phyloP scores from a whole-genome alignment of 2,329 filamentous ascomycete species.

The Xenoacremonium recifei region DNA sequence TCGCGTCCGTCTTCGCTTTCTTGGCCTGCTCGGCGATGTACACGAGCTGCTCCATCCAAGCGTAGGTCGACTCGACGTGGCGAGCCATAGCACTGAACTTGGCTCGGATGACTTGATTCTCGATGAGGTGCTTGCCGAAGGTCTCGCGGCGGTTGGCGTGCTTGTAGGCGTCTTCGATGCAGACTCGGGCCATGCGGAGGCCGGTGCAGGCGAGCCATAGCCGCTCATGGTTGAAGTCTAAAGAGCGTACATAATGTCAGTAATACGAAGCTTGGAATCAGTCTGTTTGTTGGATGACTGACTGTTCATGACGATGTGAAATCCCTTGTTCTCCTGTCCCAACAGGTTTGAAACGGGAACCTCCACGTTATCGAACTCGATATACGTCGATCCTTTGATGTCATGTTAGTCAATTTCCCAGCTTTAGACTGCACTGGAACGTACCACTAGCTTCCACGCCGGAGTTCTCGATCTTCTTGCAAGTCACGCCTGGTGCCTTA shows the following conservation, averaged over 20 bases:
- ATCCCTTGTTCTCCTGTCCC: constrained; percentile 14
- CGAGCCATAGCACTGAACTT: constrained; percentile 58
- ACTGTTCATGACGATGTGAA: constrained; percentile 14
- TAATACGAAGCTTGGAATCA: too few relatives aligned
- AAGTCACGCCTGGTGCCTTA: constrained; percentile 5
- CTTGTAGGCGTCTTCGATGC: constrained; percentile 48
- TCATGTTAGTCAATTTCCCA: too few relatives aligned
- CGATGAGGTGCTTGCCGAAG: constrained; percentile 56
- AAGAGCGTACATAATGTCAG: too few relatives aligned
- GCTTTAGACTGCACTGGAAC: too few relatives aligned
- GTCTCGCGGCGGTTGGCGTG: constrained; percentile 53
- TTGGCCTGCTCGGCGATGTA: constrained; percentile 3
- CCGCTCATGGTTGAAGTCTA: constrained; percentile 56
- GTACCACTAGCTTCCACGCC: constrained; percentile 12
- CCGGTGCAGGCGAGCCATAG: constrained; percentile 56
- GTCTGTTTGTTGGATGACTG: too few relatives aligned
- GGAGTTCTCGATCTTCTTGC: constrained; percentile 10
- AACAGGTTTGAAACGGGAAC: constrained; percentile 11
- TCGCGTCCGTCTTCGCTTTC: neutral
- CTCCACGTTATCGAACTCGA: constrained; percentile 15
- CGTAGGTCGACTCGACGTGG: constrained; percentile 47
- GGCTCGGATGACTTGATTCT: constrained; percentile 57
- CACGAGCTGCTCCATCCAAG: constrained; percentile 14
- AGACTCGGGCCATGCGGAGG: constrained; percentile 55
- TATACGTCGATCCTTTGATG: constrained; percentile 11